Evolutionary conservation across 768 basidiomycete genomes (phyloP).

Genomic region (Phylloporus scabripes): DNA sequence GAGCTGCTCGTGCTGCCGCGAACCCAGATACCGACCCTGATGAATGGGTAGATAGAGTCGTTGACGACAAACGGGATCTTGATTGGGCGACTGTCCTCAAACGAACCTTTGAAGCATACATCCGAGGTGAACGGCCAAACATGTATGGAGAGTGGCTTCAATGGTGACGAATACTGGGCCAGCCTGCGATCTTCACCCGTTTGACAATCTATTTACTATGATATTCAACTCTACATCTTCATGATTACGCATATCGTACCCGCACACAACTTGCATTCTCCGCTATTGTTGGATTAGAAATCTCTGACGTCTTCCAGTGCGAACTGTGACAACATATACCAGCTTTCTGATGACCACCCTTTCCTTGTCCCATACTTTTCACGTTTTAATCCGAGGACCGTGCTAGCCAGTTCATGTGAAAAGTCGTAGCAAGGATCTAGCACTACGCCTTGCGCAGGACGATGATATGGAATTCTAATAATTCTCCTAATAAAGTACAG

Average conservation of each 20-base stretch:
- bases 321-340: slow-evolving; percentile 29
- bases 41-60: slow-evolving; percentile 39
- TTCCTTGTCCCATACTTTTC: slow-evolving; percentile 23
- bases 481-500: background rate
- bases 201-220: slow-evolving; percentile 26
- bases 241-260: slow-evolving; percentile 25
- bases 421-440: slow-evolving; percentile 6
- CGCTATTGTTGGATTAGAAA: slow-evolving; percentile 30
- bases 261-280: slow-evolving; percentile 24
- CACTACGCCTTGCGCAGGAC: slow-evolving; percentile 16
- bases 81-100: slow-evolving; percentile 94
- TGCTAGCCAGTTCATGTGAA: slow-evolving; percentile 14
- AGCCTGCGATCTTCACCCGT: slow-evolving; percentile 10
- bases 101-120: slow-evolving; percentile 88
- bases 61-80: slow-evolving; percentile 73
- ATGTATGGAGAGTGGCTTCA: slow-evolving; percentile 86
- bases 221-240: slow-evolving; percentile 23
- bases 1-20: slow-evolving; percentile 47
- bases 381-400: slow-evolving; percentile 16
- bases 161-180: slow-evolving; percentile 34
- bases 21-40: slow-evolving; percentile 29
- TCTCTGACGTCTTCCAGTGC: slow-evolving; percentile 19
- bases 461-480: slow-evolving; percentile 29
- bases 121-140: slow-evolving; percentile 88
- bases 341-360: slow-evolving; percentile 22